Evolutionary conservation across 257 asterid genomes (phyloP).

Genomic region (Primulina huaijiensis): DNA sequence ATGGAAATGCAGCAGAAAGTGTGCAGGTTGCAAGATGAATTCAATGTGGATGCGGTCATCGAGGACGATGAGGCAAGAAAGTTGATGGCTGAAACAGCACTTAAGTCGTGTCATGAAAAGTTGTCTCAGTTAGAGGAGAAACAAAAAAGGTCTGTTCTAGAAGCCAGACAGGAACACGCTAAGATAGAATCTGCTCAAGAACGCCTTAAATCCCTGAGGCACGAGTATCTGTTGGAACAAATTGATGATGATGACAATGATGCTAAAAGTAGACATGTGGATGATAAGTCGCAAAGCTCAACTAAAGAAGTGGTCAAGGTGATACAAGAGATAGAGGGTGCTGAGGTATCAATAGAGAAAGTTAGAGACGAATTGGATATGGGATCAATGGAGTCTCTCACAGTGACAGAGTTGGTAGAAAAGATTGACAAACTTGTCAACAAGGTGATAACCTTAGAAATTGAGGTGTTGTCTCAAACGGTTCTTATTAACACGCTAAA

Average conservation of each 20-base stretch:
- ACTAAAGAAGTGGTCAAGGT: constrained; percentile 25
- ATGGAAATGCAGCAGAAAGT: constrained; percentile 70
- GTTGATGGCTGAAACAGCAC: constrained; percentile 81
- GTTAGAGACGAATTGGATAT: constrained; percentile 29
- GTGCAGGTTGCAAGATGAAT: constrained; percentile 64
- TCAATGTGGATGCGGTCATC: constrained; percentile 44
- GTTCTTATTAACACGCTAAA: constrained; percentile 61
- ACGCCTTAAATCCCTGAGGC: constrained; percentile 43
- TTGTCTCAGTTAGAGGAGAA: constrained; percentile 57
- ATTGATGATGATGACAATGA: constrained; percentile 20
- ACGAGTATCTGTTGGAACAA: constrained; percentile 29
- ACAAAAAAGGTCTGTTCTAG: constrained; percentile 45
- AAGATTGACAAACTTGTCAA: constrained; percentile 77
- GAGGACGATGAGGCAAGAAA: constrained; percentile 77
- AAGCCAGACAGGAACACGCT: constrained; percentile 49
- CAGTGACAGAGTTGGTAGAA: constrained; percentile 73
- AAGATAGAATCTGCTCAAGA: constrained; percentile 55
- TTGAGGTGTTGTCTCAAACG: constrained; percentile 72
- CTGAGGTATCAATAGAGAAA: constrained; percentile 26
- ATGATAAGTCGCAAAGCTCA: constrained; percentile 18
- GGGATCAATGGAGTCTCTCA: constrained; percentile 35
- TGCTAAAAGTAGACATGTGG: background rate
- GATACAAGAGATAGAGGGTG: constrained; percentile 27
- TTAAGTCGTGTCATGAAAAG: constrained; percentile 75
- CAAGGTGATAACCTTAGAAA: constrained; percentile 71